phyloP scores from a whole-genome alignment of 2,329 filamentous ascomycete species.

The Fusarium graminum region DNA sequence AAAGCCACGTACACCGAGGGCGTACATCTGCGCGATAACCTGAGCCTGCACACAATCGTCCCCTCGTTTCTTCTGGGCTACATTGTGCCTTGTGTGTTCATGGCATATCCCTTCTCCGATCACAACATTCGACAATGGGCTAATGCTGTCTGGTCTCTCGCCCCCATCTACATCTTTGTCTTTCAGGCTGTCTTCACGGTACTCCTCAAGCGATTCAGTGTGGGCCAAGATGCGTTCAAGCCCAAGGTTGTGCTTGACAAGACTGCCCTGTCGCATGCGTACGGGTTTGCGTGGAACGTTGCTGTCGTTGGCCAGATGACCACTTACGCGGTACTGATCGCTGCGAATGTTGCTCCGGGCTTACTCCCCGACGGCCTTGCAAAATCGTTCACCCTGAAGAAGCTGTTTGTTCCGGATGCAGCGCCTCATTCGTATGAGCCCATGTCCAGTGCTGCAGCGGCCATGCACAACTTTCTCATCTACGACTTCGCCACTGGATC shows the following conservation, averaged over 20 bases:
- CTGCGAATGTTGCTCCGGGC: slow-evolving; percentile 19
- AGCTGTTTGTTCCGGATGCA: slow-evolving; percentile 40
- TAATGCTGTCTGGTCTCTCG: slow-evolving; percentile 43
- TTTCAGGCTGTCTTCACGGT: slow-evolving; percentile 35
- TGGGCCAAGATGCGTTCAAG: slow-evolving; percentile 40
- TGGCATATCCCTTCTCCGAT: slow-evolving; percentile 41
- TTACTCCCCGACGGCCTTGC: slow-evolving; percentile 41
- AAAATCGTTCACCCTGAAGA: slow-evolving; percentile 18
- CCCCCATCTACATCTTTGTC: slow-evolving; percentile 38
- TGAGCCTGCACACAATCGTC: slow-evolving; percentile 33
- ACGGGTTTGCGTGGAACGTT: slow-evolving; percentile 46
- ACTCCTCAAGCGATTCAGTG: slow-evolving; percentile 38
- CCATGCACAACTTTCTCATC: slow-evolving; percentile 44
- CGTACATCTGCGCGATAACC: slow-evolving; percentile 39
- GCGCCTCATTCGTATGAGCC: slow-evolving; percentile 32
- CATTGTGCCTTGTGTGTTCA: slow-evolving; percentile 31
- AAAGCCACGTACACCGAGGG: slow-evolving; percentile 13
- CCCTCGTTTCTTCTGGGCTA: slow-evolving; percentile 45
- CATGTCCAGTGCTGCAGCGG: slow-evolving; percentile 36
- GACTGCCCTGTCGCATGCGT: slow-evolving; percentile 41
- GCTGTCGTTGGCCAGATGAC: slow-evolving; percentile 45
- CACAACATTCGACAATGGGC: slow-evolving; percentile 40
- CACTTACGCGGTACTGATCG: slow-evolving; percentile 34
- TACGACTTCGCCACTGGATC: slow-evolving; percentile 47
- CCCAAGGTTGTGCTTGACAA: slow-evolving; percentile 34